Base-by-base conservation (phyloP, 1,139 yeast species). In the Yamadazyma membranifaciens region DNA sequence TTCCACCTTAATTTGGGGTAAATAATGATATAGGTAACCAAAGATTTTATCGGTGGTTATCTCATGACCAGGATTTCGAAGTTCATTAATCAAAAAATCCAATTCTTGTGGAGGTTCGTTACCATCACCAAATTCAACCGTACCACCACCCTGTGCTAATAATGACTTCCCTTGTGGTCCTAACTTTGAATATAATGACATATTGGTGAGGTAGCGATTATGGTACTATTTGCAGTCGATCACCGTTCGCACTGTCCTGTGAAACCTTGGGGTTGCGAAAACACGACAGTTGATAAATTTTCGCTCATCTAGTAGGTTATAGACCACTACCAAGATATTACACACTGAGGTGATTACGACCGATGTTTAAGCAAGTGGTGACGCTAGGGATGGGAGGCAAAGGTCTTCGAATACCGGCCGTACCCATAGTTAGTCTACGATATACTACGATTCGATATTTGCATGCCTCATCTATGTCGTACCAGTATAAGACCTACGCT, bases 1-100 rank as follows among this genome's bases (percentile, higher is more conserved):
- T 41, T 74, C 80, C 41, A 76, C 74, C 52, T 80, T 81, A 34
- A 85, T 65, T 31, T 69, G 74, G 1, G 92, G 89, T 30, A 83
- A 60, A 53, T 81, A 80, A 52, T 80, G 78, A 35, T 74, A 80
- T 9, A 80, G 49, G 49, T 78, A 77, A 1, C 85, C 80, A 31
- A 81, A 55, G 2, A 73, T 49, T 40, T 69, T 65, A 28, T 57
- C 50, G 3, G 69, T 59, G 0, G 72, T 58, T 3, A 67, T 54
- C 11, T 57, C 57, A 3, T 62, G 51, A 13, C 53, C 53, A 0
- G 80, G 80, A 43, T 62, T 57, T 24, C 73, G 49, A 11, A 42
- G 39, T 7, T 39, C 36, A 9, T 73, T 54, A 13, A 78, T 59
- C 30, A 78, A 50, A 45, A 58, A 73, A 53, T 78, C 83, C 33